These are phyloP conservation scores for Gamarada debralockiae DNA, from an alignment of 495 filamentous ascomycete species.

Conservation along the genomic window DNA sequence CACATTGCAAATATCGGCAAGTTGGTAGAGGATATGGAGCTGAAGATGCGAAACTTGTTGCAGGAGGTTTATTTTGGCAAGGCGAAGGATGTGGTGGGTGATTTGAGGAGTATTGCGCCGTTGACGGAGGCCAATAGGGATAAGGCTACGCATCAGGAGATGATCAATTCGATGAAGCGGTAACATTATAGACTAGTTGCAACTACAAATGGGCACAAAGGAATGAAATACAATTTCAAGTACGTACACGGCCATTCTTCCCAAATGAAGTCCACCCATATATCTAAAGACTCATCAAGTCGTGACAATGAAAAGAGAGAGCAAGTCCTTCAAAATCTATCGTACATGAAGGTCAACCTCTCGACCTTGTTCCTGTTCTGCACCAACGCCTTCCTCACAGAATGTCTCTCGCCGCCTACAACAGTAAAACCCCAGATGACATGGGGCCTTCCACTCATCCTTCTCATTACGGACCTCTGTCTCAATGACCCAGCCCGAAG, in stretches of 20 bases:
- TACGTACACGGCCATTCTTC: no score
- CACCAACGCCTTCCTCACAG: constrained; percentile 1
- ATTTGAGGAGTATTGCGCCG: constrained; percentile 83
- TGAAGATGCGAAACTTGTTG: constrained; percentile 97
- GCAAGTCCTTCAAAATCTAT: constrained; percentile 27
- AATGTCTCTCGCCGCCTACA: neutral
- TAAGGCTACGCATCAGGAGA: constrained; percentile 81
- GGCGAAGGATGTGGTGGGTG: constrained; percentile 98
- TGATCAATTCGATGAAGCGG: constrained; percentile 73
- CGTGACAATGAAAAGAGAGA: neutral
- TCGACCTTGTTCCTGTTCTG: neutral
- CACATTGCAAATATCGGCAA: constrained; percentile 94
- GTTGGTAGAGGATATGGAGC: constrained; percentile 98
- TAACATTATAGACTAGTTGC: constrained; percentile 6
- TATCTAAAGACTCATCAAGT: neutral
- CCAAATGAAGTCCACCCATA: neutral
- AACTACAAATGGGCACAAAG: neutral
- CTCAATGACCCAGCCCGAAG: constrained; percentile 2
- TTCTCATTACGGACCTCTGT: constrained; percentile 1
- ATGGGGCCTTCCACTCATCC: constrained; percentile 1
- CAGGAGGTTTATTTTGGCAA: constrained; percentile 99
- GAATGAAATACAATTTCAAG: neutral
- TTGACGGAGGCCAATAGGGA: constrained; percentile 85
- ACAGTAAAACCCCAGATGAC: constrained; percentile 7
- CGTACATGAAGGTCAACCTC: neutral